A percentile compares a stretch with the other conserved stretches of the same genome.
Evolutionary conservation across 208 protist genomes (phyloP).

Genomic region (Strigomonas culicis): DNA sequence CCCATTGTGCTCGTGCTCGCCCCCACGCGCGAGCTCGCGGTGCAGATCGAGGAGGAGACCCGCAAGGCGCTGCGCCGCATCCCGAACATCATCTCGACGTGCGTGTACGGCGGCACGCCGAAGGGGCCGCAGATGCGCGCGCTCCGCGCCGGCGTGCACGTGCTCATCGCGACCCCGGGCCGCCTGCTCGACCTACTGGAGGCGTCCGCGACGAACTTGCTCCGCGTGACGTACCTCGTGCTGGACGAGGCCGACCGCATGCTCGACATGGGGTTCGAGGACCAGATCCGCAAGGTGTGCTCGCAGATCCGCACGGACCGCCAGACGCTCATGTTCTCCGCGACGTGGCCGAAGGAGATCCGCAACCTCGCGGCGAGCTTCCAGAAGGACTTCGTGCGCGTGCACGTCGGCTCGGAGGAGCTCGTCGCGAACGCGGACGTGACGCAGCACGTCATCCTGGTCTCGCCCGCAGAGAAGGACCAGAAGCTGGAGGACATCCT

Average conservation of each 20-base stretch:
- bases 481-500: constrained; percentile 90
- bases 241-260: constrained; percentile 99
- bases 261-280: constrained; percentile 98
- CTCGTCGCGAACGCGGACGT: constrained; percentile 85
- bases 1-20: constrained; percentile 94
- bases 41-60: constrained; percentile 97
- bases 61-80: constrained; percentile 75
- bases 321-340: constrained; percentile 94
- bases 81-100: constrained; percentile 90
- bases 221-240: constrained; percentile 90
- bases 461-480: constrained; percentile 76
- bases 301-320: constrained; percentile 87
- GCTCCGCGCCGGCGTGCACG: constrained; percentile 96
- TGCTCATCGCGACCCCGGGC: constrained; percentile 98
- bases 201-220: constrained; percentile 92
- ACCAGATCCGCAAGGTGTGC: constrained; percentile 91
- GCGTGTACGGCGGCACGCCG: constrained; percentile 93
- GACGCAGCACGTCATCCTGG: constrained; percentile 70
- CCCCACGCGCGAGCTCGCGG: constrained; percentile 97
- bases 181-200: constrained; percentile 98
- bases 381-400: constrained; percentile 85
- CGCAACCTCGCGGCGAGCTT: constrained; percentile 75
- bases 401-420: constrained; percentile 90
- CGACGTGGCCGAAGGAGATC: constrained; percentile 92
- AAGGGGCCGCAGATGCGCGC: constrained; percentile 90